Conservation (phyloP, 345 rosid genomes). For the Eucalyptus urophylla region DNA sequence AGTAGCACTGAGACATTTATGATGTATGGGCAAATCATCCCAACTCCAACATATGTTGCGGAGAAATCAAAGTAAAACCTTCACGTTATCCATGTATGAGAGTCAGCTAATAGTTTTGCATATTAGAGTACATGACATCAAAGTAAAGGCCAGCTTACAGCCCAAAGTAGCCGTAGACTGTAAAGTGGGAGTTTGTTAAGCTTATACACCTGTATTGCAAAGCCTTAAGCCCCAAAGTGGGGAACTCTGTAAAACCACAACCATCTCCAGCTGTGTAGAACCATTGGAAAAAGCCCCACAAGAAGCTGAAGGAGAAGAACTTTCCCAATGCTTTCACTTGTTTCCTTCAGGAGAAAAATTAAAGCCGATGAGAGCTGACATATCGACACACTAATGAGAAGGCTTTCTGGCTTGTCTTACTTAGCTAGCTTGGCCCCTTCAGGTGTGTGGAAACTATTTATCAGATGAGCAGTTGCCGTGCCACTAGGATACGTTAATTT, state of each 20-base stretch:
- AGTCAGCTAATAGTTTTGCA: not conserved
- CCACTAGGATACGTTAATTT: constrained; percentile 12
- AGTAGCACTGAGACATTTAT: constrained; percentile 1
- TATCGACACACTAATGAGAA: not conserved
- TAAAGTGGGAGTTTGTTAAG: too few species aligned
- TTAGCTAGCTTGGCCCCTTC: constrained; percentile 9
- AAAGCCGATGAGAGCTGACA: not conserved
- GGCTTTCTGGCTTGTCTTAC: not conserved
- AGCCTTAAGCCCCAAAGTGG: constrained; percentile 5
- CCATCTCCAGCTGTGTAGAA: constrained; percentile 7
- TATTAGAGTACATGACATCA: not conserved
- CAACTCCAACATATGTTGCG: constrained; percentile 3
- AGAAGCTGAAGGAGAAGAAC: constrained; percentile 11
- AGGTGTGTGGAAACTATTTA: constrained; percentile 13
- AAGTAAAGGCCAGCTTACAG: not conserved
- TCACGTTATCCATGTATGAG: not conserved
- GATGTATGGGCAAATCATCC: constrained; percentile 13
- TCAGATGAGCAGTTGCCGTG: constrained; percentile 11
- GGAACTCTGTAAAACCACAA: constrained; percentile 3
- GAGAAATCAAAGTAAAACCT: constrained; percentile 13
- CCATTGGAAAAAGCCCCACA: constrained; percentile 14
- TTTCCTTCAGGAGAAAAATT: not conserved
- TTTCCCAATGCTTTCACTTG: constrained; percentile 8
- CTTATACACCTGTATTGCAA: not conserved
- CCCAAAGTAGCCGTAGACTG: not conserved